Conservation (phyloP, 148 eudicot species). For the Amaranthus hypochondriacus region DNA sequence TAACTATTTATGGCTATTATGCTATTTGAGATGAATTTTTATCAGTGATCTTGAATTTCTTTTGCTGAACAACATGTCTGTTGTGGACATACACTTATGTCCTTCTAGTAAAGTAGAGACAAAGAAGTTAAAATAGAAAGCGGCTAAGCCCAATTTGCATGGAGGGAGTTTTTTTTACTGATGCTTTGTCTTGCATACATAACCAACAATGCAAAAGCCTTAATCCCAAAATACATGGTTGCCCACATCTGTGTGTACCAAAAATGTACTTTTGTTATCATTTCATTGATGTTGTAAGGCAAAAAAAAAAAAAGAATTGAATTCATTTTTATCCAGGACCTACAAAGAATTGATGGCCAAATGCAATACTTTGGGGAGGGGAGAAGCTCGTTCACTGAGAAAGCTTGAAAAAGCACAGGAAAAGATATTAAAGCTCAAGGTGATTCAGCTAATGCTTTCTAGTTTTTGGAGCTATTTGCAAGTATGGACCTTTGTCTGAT, state of each 20-base stretch:
- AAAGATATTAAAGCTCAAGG: slow-evolving; percentile 67
- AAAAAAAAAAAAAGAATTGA: not conserved
- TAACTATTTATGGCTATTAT: not conserved
- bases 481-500: slow-evolving; percentile 7
- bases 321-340: slow-evolving; percentile 37
- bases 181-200: no score
- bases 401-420: slow-evolving; percentile 80
- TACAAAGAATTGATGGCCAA: slow-evolving; percentile 85
- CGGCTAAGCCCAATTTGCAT: no score
- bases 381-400: slow-evolving; percentile 55
- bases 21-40: not conserved
- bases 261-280: no score
- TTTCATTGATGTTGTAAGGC: no score
- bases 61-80: not conserved
- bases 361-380: slow-evolving; percentile 69
- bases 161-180: no score
- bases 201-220: no score
- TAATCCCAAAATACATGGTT: no score
- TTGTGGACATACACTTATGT: no score
- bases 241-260: no score
- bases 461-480: not conserved
- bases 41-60: not conserved
- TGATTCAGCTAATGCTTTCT: slow-evolving; percentile 14
- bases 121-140: no score
- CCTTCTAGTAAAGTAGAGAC: no score